Base-by-base conservation (phyloP, 495 filamentous ascomycete species). In the Hypomontagnella submonticulosa region DNA sequence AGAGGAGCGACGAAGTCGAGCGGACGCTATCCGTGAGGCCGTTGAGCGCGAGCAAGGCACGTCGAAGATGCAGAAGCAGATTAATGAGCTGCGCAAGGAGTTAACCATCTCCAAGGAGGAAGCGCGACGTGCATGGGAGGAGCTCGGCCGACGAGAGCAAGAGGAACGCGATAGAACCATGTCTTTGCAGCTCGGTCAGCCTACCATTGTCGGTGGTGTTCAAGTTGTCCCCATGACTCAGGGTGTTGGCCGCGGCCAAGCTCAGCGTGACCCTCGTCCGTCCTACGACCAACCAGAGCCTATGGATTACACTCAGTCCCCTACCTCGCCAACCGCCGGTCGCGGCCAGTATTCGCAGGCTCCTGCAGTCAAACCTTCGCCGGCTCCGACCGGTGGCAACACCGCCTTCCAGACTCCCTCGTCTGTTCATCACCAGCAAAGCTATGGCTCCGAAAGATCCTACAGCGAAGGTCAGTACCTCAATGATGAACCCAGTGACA, bases 161-260 rank as follows among this genome's bases (percentile, higher is more conserved):
- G 92, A 96, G 75, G 94, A 97, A 74, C 85, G 96, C n/a, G 94
- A 98, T 55, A 76, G 92, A n/a, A 96, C 91, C 6, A 83, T 85
- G 55, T 90, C 89, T 32, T 83, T 99, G 12, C 87, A 92, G 71
- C 89, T 91, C 43, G 96, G 95, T n/a, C 87, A 90, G 56, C 90
- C 93, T 12, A 96, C 92, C 0, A 76, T 94, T 18, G 91, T 99
- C 10, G 92, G 93, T 42, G 96, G 93, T 13, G 92, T 97, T 18
- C 92, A 97, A 70, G 95, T 99, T n/a, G 89, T 97, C 23, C 95
- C 96, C 2, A 97, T 96, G 90, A 89, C 90, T 34, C 88, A 89
- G 57, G 91, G 90, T 12, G 82, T 88, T 16, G 88, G 85, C 64
- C 85, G 92, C 48, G 86, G 89, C 56, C 82, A 77, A 37, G 88